Evolutionary conservation across 768 basidiomycete species (phyloP).

Genomic region (Albatrellus ellisii): DNA sequence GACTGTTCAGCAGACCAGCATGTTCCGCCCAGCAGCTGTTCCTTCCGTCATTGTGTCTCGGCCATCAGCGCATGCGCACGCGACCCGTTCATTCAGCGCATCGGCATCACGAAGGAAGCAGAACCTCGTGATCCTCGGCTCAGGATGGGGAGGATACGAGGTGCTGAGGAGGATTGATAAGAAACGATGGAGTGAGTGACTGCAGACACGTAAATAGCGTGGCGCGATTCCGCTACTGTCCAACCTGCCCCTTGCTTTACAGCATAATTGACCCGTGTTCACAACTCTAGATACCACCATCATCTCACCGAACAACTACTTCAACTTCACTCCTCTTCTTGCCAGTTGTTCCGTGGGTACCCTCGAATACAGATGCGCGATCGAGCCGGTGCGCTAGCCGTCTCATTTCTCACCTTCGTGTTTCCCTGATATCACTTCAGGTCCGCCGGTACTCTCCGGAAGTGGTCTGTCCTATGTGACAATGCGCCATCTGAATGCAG

Average conservation of each 20-base stretch:
- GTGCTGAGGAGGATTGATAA: constrained; percentile 55
- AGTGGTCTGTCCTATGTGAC: constrained; percentile 30
- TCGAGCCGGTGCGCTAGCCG: constrained; percentile 65
- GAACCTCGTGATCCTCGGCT: constrained; percentile 54
- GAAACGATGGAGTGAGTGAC: constrained; percentile 48
- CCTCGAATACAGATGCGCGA: constrained; percentile 66
- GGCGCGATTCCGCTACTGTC: too few species aligned
- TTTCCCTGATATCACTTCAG: too few species aligned
- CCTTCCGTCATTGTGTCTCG: not conserved
- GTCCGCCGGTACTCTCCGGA: constrained; percentile 43
- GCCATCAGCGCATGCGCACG: not conserved
- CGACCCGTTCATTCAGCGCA: constrained; percentile 12
- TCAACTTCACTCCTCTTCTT: constrained; percentile 56
- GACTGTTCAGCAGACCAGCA: not conserved
- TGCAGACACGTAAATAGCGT: too few species aligned
- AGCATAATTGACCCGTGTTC: not conserved
- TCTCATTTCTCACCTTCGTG: too few species aligned
- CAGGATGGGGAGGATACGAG: constrained; percentile 72
- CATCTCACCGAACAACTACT: constrained; percentile 53
- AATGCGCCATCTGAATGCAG: too few species aligned
- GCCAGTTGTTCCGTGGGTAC: constrained; percentile 72
- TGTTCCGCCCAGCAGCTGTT: not conserved
- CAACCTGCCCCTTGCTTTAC: too few species aligned
- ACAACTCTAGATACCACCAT: constrained; percentile 43
- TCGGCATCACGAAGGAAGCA: constrained; percentile 19